phyloP scores from a whole-genome alignment of 1,284 basidiomycete species.

The Athelia psychrophila region DNA sequence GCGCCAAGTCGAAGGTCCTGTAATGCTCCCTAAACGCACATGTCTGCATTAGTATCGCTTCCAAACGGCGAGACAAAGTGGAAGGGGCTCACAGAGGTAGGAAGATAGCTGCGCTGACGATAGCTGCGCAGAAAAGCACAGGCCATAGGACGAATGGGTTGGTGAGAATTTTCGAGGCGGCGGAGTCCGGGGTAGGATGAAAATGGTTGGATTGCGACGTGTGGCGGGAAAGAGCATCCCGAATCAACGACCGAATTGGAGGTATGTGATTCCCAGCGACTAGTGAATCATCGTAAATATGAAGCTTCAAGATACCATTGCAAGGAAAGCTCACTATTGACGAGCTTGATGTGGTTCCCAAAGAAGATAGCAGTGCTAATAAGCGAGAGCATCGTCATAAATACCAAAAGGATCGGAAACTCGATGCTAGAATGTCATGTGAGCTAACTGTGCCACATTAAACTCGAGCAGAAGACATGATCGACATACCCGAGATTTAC shows the following conservation, averaged over 20 bases:
- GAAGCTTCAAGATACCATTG: conserved; percentile 1
- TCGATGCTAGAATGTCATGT: conserved; percentile 46
- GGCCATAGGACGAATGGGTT: conserved; percentile 49
- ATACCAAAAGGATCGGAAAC: conserved; percentile 64
- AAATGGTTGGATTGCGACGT: conserved; percentile 22
- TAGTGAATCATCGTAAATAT: conserved; percentile 15
- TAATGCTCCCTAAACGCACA: conserved; percentile 45
- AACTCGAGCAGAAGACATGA: background rate
- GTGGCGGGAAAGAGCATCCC: conserved; percentile 37
- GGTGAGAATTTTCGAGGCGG: conserved; percentile 39
- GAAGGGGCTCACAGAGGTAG: conserved; percentile 45
- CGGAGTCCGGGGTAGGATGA: conserved; percentile 30
- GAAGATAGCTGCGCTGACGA: conserved; percentile 41
- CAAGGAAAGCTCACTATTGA: conserved; percentile 50
- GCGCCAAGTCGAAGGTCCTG: conserved; percentile 65
- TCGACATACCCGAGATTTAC: conserved; percentile 37
- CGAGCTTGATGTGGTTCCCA: conserved; percentile 67
- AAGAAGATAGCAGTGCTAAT: conserved; percentile 51
- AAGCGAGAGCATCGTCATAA: conserved; percentile 56
- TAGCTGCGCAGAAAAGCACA: conserved; percentile 39
- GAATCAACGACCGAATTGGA: conserved; percentile 38
- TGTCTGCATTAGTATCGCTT: conserved; percentile 9
- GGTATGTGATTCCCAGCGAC: conserved; percentile 57
- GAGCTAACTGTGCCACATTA: background rate
- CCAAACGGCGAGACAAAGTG: background rate